Conservation (phyloP, 495 filamentous ascomycete genomes). For the Penicillium desertorum region DNA sequence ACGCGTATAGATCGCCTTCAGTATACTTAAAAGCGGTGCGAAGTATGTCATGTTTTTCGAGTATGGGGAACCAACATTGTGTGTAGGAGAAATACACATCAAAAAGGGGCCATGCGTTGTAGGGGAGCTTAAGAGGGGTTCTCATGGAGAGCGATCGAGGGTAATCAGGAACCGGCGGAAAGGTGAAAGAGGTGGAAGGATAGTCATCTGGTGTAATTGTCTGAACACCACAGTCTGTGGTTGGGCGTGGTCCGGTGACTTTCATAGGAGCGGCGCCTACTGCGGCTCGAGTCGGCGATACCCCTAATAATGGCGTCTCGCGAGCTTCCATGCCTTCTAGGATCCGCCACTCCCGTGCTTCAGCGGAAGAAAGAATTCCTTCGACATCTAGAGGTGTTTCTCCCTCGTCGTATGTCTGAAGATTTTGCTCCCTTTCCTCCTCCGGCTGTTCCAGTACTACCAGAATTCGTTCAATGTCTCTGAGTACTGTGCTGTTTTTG, state of each 20-base stretch:
- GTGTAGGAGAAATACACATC: constrained; percentile 75
- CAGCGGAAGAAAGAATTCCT: constrained; percentile 35
- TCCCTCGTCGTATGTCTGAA: constrained; percentile 25
- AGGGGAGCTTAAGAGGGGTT: constrained; percentile 35
- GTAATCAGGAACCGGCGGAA: constrained; percentile 10
- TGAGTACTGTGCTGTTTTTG: constrained; percentile 53
- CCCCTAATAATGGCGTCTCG: constrained; percentile 25
- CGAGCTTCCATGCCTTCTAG: constrained; percentile 31
- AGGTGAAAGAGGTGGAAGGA: constrained; percentile 9
- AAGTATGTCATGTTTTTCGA: constrained; percentile 66
- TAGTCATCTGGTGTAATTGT: constrained; percentile 12
- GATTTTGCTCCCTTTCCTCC: constrained; percentile 33
- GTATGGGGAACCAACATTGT: constrained; percentile 70
- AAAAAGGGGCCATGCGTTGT: constrained; percentile 57
- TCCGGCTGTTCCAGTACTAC: constrained; percentile 46
- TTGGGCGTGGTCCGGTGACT: constrained; percentile 14
- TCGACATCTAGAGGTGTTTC: constrained; percentile 41
- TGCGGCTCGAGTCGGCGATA: constrained; percentile 37
- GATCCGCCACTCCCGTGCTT: constrained; percentile 42
- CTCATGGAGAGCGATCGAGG: constrained; percentile 18
- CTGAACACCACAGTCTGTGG: constrained; percentile 33
- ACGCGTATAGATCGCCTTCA: constrained; percentile 37
- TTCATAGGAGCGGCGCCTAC: constrained; percentile 22
- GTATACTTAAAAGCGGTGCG: constrained; percentile 48
- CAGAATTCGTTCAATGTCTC: constrained; percentile 53